These are phyloP conservation scores for Boletus fagicola DNA, from an alignment of 768 basidiomycete species.

Conservation along the genomic window DNA sequence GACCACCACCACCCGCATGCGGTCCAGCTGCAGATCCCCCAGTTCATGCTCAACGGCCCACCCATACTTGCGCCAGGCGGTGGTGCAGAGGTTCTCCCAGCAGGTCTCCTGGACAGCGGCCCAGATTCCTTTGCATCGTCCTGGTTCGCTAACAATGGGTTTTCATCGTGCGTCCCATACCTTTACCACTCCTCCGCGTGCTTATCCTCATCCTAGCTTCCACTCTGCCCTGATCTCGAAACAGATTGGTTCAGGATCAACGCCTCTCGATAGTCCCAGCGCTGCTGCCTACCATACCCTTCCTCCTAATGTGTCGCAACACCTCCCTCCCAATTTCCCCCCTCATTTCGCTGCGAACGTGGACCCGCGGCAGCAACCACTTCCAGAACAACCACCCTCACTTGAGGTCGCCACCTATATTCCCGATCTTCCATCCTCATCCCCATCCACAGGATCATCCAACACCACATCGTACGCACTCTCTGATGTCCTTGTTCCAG, in stretches of 20 bases:
- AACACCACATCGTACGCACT: slow-evolving; percentile 3
- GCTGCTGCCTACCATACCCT: neutral
- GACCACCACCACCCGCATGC: slow-evolving; percentile 19
- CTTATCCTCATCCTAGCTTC: slow-evolving; percentile 27
- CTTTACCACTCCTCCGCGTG: neutral
- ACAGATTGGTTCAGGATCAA: slow-evolving; percentile 4
- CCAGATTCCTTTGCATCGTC: slow-evolving; percentile 34
- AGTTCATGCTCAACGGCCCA: slow-evolving; percentile 55
- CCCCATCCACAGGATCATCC: slow-evolving; percentile 5
- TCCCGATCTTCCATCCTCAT: slow-evolving; percentile 4
- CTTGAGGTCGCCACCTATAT: slow-evolving; percentile 3
- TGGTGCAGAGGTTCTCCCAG: slow-evolving; percentile 70
- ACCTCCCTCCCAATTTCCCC: neutral
- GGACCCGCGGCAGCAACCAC: slow-evolving; percentile 6
- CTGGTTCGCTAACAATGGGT: slow-evolving; percentile 54
- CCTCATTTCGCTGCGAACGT: slow-evolving; percentile 1
- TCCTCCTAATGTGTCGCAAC: neutral
- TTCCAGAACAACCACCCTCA: slow-evolving; percentile 5
- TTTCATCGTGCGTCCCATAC: slow-evolving; percentile 28
- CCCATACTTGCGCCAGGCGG: slow-evolving; percentile 69
- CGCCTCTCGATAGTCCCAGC: neutral
- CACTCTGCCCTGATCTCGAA: slow-evolving; percentile 18
- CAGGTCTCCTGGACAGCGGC: slow-evolving; percentile 33
- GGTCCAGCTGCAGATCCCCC: slow-evolving; percentile 60
- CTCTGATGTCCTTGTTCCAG: neutral